Evolutionary conservation across 2,329 filamentous ascomycete species (phyloP).

Genomic region (Aureobasidium sp.): DNA sequence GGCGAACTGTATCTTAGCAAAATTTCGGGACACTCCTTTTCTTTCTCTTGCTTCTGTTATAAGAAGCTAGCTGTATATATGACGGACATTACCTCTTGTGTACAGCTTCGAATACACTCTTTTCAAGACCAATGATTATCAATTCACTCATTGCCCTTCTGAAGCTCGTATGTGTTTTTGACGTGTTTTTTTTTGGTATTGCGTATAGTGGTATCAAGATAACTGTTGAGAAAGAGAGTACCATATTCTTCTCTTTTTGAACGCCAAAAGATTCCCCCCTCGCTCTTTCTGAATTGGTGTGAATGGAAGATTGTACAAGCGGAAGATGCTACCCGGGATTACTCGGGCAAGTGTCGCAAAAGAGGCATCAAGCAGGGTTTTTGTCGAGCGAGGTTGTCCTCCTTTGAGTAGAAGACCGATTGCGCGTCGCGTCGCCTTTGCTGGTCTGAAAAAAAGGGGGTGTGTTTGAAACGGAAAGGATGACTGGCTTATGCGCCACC

Average conservation of each 20-base stretch:
- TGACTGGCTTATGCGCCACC: conserved; percentile 50
- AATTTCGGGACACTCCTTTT: conserved; percentile 2
- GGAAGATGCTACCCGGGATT: background rate
- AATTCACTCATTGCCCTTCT: background rate
- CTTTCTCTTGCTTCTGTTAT: background rate
- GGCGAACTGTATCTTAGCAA: background rate
- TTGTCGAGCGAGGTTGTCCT: background rate
- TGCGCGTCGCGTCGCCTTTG: background rate
- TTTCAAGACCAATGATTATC: background rate
- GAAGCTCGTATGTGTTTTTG: background rate
- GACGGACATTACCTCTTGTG: background rate
- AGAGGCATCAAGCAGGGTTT: background rate
- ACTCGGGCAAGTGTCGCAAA: background rate
- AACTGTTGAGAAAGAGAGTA: background rate
- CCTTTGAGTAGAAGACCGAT: background rate
- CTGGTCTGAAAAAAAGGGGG: background rate
- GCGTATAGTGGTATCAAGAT: conserved; percentile 1
- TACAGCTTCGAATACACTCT: background rate
- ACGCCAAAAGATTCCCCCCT: background rate
- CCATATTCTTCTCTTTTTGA: background rate
- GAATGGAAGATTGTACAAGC: background rate
- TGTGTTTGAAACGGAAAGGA: background rate
- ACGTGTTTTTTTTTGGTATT: background rate
- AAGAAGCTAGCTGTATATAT: conserved; percentile 2
- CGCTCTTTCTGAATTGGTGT: background rate